A percentile compares a stretch with the other conserved stretches of the same genome.
These are phyloP conservation scores for Cladosporium colombiae DNA, from an alignment of 2,329 filamentous ascomycete genomes.

Conservation along the genomic window DNA sequence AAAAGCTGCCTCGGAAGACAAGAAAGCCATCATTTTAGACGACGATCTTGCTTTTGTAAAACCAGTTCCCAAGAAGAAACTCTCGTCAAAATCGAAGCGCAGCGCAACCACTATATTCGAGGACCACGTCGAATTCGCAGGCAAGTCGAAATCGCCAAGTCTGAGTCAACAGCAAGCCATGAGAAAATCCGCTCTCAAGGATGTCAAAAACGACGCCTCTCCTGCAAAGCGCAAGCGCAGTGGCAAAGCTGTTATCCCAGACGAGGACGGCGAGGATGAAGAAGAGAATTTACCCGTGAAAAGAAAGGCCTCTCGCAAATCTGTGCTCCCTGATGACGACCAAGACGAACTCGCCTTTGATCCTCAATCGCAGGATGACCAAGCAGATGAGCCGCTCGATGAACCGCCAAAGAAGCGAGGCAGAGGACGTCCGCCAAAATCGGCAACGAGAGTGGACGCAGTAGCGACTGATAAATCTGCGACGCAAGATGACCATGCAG, in stretches of 20 bases:
- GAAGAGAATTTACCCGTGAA: neutral
- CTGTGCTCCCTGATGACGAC: slow-evolving; percentile 9
- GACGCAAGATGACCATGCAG: neutral
- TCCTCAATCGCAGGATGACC: slow-evolving; percentile 3
- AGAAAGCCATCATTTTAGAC: neutral
- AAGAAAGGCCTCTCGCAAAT: neutral
- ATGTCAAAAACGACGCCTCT: slow-evolving; percentile 22
- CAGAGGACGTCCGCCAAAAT: slow-evolving; percentile 38
- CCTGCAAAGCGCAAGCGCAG: slow-evolving; percentile 5
- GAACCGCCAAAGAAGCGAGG: slow-evolving; percentile 45
- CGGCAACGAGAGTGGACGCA: slow-evolving; percentile 17
- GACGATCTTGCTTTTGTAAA: slow-evolving; percentile 24
- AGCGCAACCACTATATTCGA: slow-evolving; percentile 40
- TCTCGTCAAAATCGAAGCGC: slow-evolving; percentile 25
- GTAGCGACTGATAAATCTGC: neutral
- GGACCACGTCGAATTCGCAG: slow-evolving; percentile 33
- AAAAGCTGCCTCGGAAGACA: neutral
- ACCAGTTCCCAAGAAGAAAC: slow-evolving; percentile 20
- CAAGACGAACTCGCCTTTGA: slow-evolving; percentile 21
- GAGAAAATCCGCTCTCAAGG: slow-evolving; percentile 27
- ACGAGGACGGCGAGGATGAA: slow-evolving; percentile 17
- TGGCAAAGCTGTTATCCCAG: slow-evolving; percentile 9
- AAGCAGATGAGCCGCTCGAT: slow-evolving; percentile 14
- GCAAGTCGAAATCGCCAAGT: slow-evolving; percentile 27
- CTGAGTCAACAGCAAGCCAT: slow-evolving; percentile 38